Evolutionary conservation across 805 yeast species (phyloP), one percentile per base, ranked within the genome.

Genomic region (Metschnikowia kunwiensis): DNA sequence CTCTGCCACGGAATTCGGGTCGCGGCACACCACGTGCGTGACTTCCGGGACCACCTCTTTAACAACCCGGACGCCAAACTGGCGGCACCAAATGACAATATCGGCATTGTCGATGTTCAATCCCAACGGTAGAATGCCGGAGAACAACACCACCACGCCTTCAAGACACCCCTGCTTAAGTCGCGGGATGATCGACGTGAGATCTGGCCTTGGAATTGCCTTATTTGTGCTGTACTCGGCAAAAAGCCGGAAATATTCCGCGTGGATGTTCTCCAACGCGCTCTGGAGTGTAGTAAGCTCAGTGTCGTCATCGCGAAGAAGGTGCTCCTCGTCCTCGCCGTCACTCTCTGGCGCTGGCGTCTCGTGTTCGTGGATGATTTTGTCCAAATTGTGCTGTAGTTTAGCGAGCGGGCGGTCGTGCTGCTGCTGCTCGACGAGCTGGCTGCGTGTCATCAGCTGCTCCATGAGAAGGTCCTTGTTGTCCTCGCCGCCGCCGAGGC

Each of bases 61-160:
- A 1, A 82, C 82, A 6, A 91, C 88, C 2, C 69, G 69, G 0
- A 96, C 97, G 1, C 98, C 98, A 69, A 91, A 91, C 36, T 89
- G 86, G 32, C 76, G 75, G 9, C 91, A 85, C 97, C 97, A 91
- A 15, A 82, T 77, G 1, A 89, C 96, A 28, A 93, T 85, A 55
- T 87, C 96, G 4, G 94, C 93, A 22, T 72, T 63, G 34, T 82
- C 80, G 12, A 85, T 62, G 36, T 78, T 74, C 9, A 80, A 70
- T 1, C 93, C 93, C n/a, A 86, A 55, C 1, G 97, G 97, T 15
- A 93, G 72, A n/a, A 91, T 71, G 0, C 97, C 97, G 4, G 95
- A 83, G 48, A 93, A 82, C 13, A 91, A 71, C 37, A 93, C 75
- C 3, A 77, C 76, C 30, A 80, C 74, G 5, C 81, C 89, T 16